phyloP scores from a whole-genome alignment of 2,329 filamentous ascomycete species.

The Xylariales sp. region DNA sequence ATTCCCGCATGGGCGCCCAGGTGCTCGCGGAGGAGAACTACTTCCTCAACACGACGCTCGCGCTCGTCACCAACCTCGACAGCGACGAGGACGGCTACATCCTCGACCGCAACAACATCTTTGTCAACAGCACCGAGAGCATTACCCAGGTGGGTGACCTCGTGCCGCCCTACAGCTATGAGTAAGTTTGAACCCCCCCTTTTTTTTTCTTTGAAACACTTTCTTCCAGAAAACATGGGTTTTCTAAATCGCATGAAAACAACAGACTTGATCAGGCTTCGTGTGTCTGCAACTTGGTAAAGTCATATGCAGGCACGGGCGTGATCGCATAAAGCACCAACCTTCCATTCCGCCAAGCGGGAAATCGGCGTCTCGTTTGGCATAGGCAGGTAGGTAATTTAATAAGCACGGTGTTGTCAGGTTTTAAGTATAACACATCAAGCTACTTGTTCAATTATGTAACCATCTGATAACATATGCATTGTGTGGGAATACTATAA shows the following conservation, averaged over 20 bases:
- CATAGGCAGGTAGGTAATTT: no score
- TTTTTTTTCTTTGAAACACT: no score
- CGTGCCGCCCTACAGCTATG: conserved; percentile 30
- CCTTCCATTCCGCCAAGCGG: no score
- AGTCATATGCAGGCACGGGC: conserved; percentile 8
- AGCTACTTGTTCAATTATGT: no score
- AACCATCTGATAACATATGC: no score
- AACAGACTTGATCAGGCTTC: conserved; percentile 13
- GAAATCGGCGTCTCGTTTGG: no score
- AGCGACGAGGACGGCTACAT: conserved; percentile 40
- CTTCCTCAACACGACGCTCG: conserved; percentile 38
- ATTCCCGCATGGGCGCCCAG: conserved; percentile 43
- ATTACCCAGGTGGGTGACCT: conserved; percentile 29
- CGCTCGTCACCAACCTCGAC: conserved; percentile 37
- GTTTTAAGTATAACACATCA: no score
- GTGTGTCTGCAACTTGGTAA: conserved; percentile 15
- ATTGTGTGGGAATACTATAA: no score
- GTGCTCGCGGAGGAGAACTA: conserved; percentile 29
- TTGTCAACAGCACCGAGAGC: conserved; percentile 27
- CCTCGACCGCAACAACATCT: conserved; percentile 39
- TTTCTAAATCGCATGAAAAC: not conserved
- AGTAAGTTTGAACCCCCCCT: no score
- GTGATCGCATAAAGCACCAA: conserved; percentile 1
- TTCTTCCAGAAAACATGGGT: conserved; percentile 1
- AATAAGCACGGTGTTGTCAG: no score